Conservation (phyloP, 352 stramenopile species). For the Lagenidium giganteum region DNA sequence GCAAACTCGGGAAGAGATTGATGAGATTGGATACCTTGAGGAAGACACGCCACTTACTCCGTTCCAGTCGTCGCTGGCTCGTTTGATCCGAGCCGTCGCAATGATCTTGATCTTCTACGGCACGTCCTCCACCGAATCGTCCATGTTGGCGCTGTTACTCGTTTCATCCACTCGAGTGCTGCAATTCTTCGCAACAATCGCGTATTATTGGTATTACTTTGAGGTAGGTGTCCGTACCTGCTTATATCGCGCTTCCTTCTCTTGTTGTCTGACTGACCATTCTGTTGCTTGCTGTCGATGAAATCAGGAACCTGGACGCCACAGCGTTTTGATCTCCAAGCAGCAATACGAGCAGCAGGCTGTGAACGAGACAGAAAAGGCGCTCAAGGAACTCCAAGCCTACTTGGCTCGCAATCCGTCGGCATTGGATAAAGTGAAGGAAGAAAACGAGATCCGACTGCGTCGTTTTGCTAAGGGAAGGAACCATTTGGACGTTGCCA, state of each 20-base stretch:
- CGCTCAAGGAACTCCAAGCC: slow-evolving; percentile 53
- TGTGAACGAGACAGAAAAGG: slow-evolving; percentile 69
- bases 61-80: slow-evolving; percentile 56
- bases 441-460: slow-evolving; percentile 77
- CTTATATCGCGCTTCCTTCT: not conserved
- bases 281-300: not conserved
- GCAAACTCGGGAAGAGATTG: slow-evolving; percentile 59
- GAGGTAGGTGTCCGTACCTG: slow-evolving; percentile 44
- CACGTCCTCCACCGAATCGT: slow-evolving; percentile 75
- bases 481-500: slow-evolving; percentile 68
- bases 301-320: slow-evolving; percentile 35
- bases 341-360: slow-evolving; percentile 68
- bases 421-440: slow-evolving; percentile 69
- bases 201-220: slow-evolving; percentile 85
- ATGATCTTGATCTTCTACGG: slow-evolving; percentile 76
- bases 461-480: slow-evolving; percentile 73
- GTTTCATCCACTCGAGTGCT: slow-evolving; percentile 68
- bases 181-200: slow-evolving; percentile 55
- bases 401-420: slow-evolving; percentile 69
- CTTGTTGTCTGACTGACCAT: not conserved
- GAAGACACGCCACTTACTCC: slow-evolving; percentile 58
- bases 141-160: slow-evolving; percentile 61
- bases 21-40: slow-evolving; percentile 64
- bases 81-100: slow-evolving; percentile 48
- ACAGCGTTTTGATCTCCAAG: slow-evolving; percentile 69